Evolutionary conservation across 192 early-diverging fungal genomes (phyloP).

Genomic region (Mortierella hygrophila): DNA sequence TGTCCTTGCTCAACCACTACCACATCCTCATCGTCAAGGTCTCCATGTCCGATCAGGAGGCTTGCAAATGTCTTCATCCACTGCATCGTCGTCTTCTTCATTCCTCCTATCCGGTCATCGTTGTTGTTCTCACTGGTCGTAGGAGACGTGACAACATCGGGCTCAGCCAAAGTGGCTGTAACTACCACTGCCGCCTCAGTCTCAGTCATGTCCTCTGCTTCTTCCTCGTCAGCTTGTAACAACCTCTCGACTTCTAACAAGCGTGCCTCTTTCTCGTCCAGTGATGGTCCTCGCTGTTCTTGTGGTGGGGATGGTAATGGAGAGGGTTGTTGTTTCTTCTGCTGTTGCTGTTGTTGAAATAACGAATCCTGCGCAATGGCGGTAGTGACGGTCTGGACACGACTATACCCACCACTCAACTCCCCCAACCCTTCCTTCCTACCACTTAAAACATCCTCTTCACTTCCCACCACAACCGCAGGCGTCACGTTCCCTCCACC

Average conservation of each 20-base stretch:
- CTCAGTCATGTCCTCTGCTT: not conserved
- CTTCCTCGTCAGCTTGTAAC: not conserved
- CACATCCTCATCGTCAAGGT: too few species aligned
- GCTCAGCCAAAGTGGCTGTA: not conserved
- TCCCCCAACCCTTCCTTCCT: not conserved
- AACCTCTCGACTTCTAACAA: not conserved
- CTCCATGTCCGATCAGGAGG: not conserved
- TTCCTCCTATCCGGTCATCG: not conserved
- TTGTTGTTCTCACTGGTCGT: not conserved
- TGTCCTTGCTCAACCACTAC: too few species aligned
- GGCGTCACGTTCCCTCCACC: not conserved
- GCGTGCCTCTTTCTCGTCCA: too few species aligned
- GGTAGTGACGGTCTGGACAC: not conserved
- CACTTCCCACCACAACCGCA: not conserved
- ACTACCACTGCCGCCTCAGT: not conserved
- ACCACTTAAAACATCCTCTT: not conserved
- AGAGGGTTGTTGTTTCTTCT: not conserved
- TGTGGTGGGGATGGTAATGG: not conserved
- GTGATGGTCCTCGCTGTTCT: not conserved
- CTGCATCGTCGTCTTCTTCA: not conserved
- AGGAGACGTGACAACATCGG: not conserved
- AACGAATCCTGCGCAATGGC: not conserved
- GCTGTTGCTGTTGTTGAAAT: not conserved
- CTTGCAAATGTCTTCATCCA: not conserved
- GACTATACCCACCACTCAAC: not conserved